These are phyloP conservation scores for Ophiognomonia clavigignenti-juglandacearum DNA, from an alignment of 2,329 filamentous ascomycete genomes.

Conservation along the genomic window DNA sequence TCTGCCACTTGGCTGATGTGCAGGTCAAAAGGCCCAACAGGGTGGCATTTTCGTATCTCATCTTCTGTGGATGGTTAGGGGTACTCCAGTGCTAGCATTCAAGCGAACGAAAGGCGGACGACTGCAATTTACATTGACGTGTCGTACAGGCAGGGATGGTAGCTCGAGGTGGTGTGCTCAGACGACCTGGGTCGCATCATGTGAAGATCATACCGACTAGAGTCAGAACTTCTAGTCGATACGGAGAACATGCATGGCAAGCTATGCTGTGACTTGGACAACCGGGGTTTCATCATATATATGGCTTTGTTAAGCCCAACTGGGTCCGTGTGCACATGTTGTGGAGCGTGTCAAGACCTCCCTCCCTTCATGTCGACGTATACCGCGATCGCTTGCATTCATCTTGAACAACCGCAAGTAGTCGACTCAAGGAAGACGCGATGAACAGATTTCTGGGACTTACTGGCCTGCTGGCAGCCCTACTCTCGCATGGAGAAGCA, in stretches of 20 bases:
- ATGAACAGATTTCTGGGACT: background rate
- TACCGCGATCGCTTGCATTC: background rate
- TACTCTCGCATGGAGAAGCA: background rate
- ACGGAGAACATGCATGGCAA: background rate
- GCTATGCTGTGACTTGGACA: background rate
- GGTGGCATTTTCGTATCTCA: background rate
- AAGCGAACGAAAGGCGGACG: background rate
- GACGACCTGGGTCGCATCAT: constrained; percentile 7
- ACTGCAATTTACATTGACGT: background rate
- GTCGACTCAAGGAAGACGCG: background rate
- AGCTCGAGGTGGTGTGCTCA: background rate
- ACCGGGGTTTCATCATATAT: background rate
- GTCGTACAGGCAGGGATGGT: background rate
- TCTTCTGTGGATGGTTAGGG: too few species aligned
- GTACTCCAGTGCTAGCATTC: background rate
- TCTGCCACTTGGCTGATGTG: constrained; percentile 1
- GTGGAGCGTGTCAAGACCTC: background rate
- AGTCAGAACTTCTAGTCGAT: constrained; percentile 8
- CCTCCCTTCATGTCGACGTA: background rate
- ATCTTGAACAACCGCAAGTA: background rate
- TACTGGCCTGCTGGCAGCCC: background rate
- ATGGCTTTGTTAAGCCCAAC: background rate
- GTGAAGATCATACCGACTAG: constrained; percentile 10
- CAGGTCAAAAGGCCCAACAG: background rate
- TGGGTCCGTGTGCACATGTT: background rate